Evolutionary conservation across 805 yeast species (phyloP), one percentile per base, ranked within the genome.

Genomic region (Peterozyma toletana): DNA sequence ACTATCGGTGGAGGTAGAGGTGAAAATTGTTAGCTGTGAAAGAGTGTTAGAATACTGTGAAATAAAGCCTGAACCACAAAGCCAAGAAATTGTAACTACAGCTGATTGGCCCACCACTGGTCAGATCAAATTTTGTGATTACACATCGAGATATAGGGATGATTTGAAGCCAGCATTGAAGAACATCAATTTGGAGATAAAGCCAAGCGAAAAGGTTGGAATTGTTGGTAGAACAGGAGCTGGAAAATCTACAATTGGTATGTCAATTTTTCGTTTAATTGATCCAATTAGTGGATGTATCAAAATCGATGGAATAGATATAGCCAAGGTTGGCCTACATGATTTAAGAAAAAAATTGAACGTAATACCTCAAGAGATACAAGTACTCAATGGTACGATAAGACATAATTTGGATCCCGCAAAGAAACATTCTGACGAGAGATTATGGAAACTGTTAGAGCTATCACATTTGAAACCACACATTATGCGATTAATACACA

Each of bases 11-110:
- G 82, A 78, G 51, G 75, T 80, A 36, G 87, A 82, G 56, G 68
- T 80, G 7, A 78, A 73, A 52, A 68, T 78, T 45, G 84, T 82
- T 35, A 86, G 96, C 15, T 96, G 93, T 38, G 99, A 91, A 68
- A 81, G 99, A 66, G 81, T 91, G 42, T 72, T 86, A 63, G 99
- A 91, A 62, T 91, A 90, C 62, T 77, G 95, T 33, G 62, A 67
- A 13, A 68, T 93, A 48, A 66, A 68, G 31, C 73, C 89, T 15
- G 99, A 91, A 66, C 96, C 93, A 6, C 83, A 93, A 1, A 79
- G 71, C 44, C 27, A 21, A 21, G 27, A 21, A 21, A 59, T 80
- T 17, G 67, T 84, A 42, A 80, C 78, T 47, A 74, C 69, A 37
- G 48, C 50, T 11, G 51, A 57, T 9, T 81, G 88, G 86, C 88